A percentile compares a stretch with the other conserved stretches of the same genome.
These are phyloP conservation scores for Colletotrichum nymphaeae DNA, from an alignment of 2,329 filamentous ascomycete genomes.

Conservation along the genomic window DNA sequence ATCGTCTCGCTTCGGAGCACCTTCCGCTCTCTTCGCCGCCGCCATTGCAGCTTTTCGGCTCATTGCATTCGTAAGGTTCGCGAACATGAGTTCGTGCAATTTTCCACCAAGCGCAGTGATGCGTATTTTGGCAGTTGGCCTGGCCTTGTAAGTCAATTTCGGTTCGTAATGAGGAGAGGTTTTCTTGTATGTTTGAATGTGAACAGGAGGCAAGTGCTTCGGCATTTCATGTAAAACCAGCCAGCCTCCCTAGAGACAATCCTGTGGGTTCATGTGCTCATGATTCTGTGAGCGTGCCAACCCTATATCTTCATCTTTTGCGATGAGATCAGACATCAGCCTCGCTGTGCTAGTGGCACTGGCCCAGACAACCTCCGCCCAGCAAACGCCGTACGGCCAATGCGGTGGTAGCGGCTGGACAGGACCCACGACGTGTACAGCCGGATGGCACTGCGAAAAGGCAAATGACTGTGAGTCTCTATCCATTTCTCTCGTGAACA, in stretches of 20 bases:
- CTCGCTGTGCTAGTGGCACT: slow-evolving; percentile 12
- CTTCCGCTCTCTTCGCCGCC: background rate
- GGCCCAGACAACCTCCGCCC: background rate
- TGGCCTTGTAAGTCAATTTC: slow-evolving; percentile 1
- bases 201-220: background rate
- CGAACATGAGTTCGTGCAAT: background rate
- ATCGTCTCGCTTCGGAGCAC: background rate
- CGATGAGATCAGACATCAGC: background rate
- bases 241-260: background rate
- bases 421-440: slow-evolving; percentile 23
- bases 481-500: background rate
- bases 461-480: slow-evolving; percentile 21
- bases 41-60: background rate
- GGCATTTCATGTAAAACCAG: background rate
- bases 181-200: background rate
- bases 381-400: slow-evolving; percentile 26
- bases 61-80: background rate
- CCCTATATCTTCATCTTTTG: background rate
- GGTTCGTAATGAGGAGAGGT: too few species aligned
- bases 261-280: too few species aligned
- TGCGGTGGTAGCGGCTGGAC: slow-evolving; percentile 31
- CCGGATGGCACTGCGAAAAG: slow-evolving; percentile 29
- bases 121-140: background rate
- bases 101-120: slow-evolving; percentile 14
- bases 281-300: background rate